These are phyloP conservation scores for Gloeophyllum trabeum DNA, from an alignment of 768 basidiomycete species.

Conservation along the genomic window DNA sequence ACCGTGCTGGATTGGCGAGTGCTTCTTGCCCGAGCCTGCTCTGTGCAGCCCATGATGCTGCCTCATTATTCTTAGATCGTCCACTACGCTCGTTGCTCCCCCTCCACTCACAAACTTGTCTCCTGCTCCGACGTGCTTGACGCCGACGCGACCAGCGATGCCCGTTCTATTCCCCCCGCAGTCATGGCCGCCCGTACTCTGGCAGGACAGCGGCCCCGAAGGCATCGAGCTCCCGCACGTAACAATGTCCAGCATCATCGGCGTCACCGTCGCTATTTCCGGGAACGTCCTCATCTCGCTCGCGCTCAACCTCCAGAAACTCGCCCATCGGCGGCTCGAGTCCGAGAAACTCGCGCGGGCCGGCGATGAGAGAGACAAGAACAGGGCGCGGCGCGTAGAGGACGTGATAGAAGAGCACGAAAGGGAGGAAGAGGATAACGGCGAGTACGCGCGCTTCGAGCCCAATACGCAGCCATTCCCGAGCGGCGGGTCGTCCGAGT, in stretches of 20 bases:
- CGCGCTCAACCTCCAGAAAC: constrained; percentile 87
- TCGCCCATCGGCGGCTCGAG: constrained; percentile 71
- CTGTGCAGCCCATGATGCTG: too few species aligned
- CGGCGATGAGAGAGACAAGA: constrained; percentile 3
- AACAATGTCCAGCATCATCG: constrained; percentile 48
- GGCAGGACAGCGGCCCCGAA: constrained; percentile 3
- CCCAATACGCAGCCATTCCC: not conserved
- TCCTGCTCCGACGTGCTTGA: not conserved
- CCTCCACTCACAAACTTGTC: not conserved
- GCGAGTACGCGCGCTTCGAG: not conserved
- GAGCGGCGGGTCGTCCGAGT: not conserved
- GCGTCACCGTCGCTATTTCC: constrained; percentile 71
- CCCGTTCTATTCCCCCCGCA: not conserved
- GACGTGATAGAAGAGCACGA: constrained; percentile 2
- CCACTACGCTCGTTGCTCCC: not conserved
- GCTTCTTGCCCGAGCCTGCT: too few species aligned
- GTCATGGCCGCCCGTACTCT: not conserved
- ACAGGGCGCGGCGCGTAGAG: constrained; percentile 1
- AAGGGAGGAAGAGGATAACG: not conserved
- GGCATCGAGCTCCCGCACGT: constrained; percentile 40
- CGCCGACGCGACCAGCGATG: not conserved
- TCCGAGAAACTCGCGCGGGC: constrained; percentile 16
- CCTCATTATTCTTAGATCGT: not conserved
- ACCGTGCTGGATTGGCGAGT: too few species aligned
- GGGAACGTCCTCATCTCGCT: constrained; percentile 87